A percentile compares a stretch with the other conserved stretches of the same genome.
Evolutionary conservation across 169 alveolate genomes (phyloP).

Genomic region (Cryptosporidium felis): DNA sequence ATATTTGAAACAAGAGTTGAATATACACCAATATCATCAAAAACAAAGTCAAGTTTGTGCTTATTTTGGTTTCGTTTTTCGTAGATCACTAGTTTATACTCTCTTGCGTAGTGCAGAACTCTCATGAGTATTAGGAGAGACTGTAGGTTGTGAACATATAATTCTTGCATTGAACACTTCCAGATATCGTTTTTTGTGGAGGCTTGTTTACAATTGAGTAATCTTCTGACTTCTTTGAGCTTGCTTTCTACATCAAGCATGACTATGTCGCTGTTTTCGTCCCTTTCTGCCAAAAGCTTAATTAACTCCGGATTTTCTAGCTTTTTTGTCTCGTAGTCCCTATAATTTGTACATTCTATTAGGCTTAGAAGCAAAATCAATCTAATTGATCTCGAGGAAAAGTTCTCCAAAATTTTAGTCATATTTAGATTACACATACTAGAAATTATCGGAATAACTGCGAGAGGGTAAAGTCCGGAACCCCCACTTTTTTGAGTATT

Average conservation of each 20-base stretch:
- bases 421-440: constrained; percentile 22
- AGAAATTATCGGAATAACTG: constrained; percentile 23
- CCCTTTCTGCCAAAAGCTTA: not conserved
- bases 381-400: not conserved
- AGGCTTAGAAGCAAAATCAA: not conserved
- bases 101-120: constrained; percentile 43
- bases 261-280: not conserved
- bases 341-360: constrained; percentile 16
- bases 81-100: constrained; percentile 12
- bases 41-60: constrained; percentile 27
- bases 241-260: not conserved
- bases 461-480: not conserved
- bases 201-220: not conserved
- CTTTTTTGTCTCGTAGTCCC: not conserved
- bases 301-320: constrained; percentile 2
- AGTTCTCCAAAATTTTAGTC: not conserved
- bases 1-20: constrained; percentile 23
- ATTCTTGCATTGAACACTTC: constrained; percentile 3
- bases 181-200: not conserved
- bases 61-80: not conserved
- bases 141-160: constrained; percentile 25
- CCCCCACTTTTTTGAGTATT: not conserved
- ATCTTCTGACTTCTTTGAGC: not conserved
- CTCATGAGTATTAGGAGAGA: constrained; percentile 15
- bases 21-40: constrained; percentile 15